These are phyloP conservation scores for Colletotrichum lentis DNA, from an alignment of 2,329 filamentous ascomycete genomes.

Conservation along the genomic window DNA sequence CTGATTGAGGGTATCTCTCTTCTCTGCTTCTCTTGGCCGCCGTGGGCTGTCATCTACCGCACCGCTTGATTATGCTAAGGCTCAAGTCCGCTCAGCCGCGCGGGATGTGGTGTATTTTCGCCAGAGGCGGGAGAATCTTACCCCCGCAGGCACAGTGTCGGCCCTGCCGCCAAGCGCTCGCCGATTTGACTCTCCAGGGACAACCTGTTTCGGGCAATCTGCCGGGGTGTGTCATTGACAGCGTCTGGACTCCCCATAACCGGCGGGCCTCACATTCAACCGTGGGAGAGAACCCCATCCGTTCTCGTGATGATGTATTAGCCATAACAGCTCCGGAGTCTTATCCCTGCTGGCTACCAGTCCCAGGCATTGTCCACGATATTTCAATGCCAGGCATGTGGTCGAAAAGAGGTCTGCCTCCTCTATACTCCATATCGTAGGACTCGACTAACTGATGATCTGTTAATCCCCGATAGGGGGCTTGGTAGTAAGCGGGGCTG, in stretches of 20 bases:
- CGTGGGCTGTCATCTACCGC: neutral
- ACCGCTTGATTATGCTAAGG: neutral
- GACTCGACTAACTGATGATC: slow-evolving; percentile 1
- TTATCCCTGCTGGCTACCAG: neutral
- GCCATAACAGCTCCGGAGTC: slow-evolving; percentile 12
- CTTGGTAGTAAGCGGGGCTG: slow-evolving; percentile 10
- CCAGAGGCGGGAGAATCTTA: neutral
- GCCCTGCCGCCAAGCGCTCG: slow-evolving; percentile 28
- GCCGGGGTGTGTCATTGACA: neutral
- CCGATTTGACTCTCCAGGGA: slow-evolving; percentile 21
- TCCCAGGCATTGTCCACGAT: slow-evolving; percentile 20
- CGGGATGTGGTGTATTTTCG: slow-evolving; percentile 6
- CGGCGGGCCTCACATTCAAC: neutral
- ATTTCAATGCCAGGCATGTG: slow-evolving; percentile 26
- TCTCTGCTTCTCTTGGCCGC: neutral
- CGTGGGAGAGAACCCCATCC: slow-evolving; percentile 1
- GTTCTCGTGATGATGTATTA: slow-evolving; percentile 28
- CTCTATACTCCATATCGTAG: neutral
- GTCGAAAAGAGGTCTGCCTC: slow-evolving; percentile 13
- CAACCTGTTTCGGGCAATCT: slow-evolving; percentile 10
- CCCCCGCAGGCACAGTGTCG: slow-evolving; percentile 6
- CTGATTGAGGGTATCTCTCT: neutral
- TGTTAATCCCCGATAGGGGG: neutral
- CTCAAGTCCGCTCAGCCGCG: neutral
- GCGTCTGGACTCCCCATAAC: neutral